A percentile compares a stretch with the other conserved stretches of the same genome.
phyloP scores from a whole-genome alignment of 2,329 filamentous ascomycete genomes.

The Colletotrichum costaricense region DNA sequence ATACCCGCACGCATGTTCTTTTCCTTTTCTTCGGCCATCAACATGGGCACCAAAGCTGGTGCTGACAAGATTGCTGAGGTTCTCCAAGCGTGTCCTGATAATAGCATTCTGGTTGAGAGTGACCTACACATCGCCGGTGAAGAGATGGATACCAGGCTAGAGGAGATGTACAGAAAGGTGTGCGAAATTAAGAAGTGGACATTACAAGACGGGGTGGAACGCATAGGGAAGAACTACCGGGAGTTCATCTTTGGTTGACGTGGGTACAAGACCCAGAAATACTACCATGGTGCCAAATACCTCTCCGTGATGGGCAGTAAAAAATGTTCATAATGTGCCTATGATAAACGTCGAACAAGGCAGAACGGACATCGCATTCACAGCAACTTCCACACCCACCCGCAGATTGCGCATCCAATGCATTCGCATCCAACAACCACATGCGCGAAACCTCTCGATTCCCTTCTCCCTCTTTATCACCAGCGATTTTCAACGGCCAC shows the following conservation, averaged over 20 bases:
- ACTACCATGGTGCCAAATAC: neutral
- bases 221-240: conserved; percentile 80
- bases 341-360: too few species aligned
- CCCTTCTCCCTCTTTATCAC: too few species aligned
- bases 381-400: too few species aligned
- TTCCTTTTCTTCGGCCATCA: conserved; percentile 88
- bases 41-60: conserved; percentile 69
- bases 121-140: conserved; percentile 87
- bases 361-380: too few species aligned
- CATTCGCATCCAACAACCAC: too few species aligned
- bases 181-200: conserved; percentile 84
- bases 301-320: neutral
- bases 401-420: too few species aligned
- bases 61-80: conserved; percentile 68
- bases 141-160: conserved; percentile 81
- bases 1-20: conserved; percentile 86
- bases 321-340: neutral
- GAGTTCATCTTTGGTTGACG: conserved; percentile 76
- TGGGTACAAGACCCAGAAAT: neutral
- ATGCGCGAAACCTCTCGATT: too few species aligned
- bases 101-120: conserved; percentile 87
- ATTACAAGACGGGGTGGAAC: conserved; percentile 75
- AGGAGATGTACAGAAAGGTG: conserved; percentile 80
- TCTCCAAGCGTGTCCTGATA: conserved; percentile 79
- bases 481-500: too few species aligned